A percentile compares a stretch with the other conserved stretches of the same genome.
phyloP scores from a whole-genome alignment of 345 rosid species.

The Cochlearia excelsa region DNA sequence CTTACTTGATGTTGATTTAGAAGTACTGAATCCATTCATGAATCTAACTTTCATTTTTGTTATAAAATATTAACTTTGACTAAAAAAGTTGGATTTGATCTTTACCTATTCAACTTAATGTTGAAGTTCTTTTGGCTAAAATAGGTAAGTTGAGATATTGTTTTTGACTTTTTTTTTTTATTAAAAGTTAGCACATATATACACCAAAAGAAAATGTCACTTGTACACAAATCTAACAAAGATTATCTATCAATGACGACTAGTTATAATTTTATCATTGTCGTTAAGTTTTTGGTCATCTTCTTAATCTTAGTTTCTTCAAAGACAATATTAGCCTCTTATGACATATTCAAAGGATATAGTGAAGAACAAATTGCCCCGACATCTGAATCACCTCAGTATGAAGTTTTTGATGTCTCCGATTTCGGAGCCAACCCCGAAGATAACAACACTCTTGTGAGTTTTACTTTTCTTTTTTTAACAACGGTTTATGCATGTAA shows the following conservation, averaged over 20 bases:
- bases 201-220: neutral
- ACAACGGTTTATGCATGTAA: no score
- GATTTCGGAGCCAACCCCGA: neutral
- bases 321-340: neutral
- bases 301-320: neutral
- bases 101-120: neutral
- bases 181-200: neutral
- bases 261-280: neutral
- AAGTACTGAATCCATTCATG: no score
- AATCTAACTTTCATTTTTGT: neutral
- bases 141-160: neutral
- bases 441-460: neutral
- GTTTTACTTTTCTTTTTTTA: neutral
- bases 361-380: neutral
- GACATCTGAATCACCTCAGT: neutral
- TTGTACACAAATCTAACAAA: neutral
- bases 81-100: neutral
- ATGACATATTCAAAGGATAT: neutral
- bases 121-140: neutral
- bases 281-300: neutral
- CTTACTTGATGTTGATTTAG: neutral
- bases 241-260: neutral
- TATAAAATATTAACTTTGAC: neutral
- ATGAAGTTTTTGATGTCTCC: conserved; percentile 2
- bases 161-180: neutral